Conservation (phyloP, 2,329 filamentous ascomycete genomes). For the Clonostachys rosea region DNA sequence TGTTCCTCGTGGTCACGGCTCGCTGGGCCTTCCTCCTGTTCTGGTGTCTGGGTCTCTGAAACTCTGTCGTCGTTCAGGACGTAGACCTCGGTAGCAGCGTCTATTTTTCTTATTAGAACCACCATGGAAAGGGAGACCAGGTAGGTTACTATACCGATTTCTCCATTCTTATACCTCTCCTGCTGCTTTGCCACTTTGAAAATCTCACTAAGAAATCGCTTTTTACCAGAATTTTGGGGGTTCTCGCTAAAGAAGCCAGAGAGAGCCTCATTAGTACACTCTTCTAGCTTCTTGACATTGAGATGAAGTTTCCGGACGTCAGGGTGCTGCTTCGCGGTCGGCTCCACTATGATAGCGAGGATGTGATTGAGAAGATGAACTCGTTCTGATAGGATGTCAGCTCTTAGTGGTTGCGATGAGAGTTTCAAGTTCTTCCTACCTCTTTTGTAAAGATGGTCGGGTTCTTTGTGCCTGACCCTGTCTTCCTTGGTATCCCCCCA, state of each 20-base stretch:
- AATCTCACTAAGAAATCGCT: conserved; percentile 51
- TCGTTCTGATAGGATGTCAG: conserved; percentile 39
- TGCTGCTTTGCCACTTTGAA: conserved; percentile 56
- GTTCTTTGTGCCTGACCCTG: conserved; percentile 64
- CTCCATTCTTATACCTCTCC: conserved; percentile 48
- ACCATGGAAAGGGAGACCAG: too few relatives aligned
- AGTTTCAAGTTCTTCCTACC: conserved; percentile 37
- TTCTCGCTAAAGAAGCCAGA: conserved; percentile 54
- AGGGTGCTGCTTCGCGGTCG: conserved; percentile 40
- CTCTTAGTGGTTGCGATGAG: not conserved
- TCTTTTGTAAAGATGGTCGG: conserved; percentile 66
- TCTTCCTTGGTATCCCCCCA: conserved; percentile 45
- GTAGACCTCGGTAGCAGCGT: conserved; percentile 39
- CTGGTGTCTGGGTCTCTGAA: conserved; percentile 22
- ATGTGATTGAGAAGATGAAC: conserved; percentile 56
- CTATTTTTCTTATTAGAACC: conserved; percentile 20
- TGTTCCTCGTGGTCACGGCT: conserved; percentile 36
- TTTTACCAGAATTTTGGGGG: conserved; percentile 50
- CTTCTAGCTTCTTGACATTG: conserved; percentile 51
- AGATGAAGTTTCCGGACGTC: conserved; percentile 49
- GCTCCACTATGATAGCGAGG: conserved; percentile 50
- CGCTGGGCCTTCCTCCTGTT: conserved; percentile 33
- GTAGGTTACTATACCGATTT: conserved; percentile 43
- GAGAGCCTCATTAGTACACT: conserved; percentile 52
- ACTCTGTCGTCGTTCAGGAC: conserved; percentile 49